These are phyloP conservation scores for Leccinum angustisporum DNA, from an alignment of 1,284 basidiomycete genomes.

Conservation along the genomic window DNA sequence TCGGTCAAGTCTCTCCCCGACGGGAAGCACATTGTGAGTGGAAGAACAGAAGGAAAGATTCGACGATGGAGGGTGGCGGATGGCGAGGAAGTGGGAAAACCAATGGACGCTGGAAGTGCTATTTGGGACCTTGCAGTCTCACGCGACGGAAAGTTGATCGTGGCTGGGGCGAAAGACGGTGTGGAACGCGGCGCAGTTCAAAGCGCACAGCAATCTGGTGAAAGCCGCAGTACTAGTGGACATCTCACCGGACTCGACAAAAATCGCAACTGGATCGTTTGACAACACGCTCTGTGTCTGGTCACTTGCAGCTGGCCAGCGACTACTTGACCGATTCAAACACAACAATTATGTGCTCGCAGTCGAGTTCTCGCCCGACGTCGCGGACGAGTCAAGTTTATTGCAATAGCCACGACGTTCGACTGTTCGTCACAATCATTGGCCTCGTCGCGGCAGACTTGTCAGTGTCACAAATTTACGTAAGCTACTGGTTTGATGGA, in stretches of 20 bases:
- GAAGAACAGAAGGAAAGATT: too few relatives aligned
- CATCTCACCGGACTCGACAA: background rate
- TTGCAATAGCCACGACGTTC: background rate
- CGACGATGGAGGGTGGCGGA: too few relatives aligned
- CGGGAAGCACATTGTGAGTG: too few relatives aligned
- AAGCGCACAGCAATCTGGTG: background rate
- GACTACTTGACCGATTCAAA: background rate
- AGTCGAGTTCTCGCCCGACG: background rate
- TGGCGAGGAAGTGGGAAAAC: too few relatives aligned
- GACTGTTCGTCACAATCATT: too few relatives aligned
- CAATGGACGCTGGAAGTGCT: background rate
- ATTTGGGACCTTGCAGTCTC: background rate
- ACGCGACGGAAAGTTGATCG: background rate
- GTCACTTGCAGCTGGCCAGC: background rate
- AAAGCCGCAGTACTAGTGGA: background rate
- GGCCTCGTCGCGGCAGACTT: too few relatives aligned
- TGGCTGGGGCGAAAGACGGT: background rate
- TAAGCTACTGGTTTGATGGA: too few relatives aligned
- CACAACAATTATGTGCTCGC: background rate
- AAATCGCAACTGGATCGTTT: background rate
- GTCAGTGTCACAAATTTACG: too few relatives aligned
- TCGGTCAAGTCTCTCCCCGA: too few relatives aligned
- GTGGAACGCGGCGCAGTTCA: background rate
- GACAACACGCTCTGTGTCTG: background rate
- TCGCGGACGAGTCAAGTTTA: background rate